Evolutionary conservation across 345 rosid genomes (phyloP).

Genomic region (Hibiscus syriacus): DNA sequence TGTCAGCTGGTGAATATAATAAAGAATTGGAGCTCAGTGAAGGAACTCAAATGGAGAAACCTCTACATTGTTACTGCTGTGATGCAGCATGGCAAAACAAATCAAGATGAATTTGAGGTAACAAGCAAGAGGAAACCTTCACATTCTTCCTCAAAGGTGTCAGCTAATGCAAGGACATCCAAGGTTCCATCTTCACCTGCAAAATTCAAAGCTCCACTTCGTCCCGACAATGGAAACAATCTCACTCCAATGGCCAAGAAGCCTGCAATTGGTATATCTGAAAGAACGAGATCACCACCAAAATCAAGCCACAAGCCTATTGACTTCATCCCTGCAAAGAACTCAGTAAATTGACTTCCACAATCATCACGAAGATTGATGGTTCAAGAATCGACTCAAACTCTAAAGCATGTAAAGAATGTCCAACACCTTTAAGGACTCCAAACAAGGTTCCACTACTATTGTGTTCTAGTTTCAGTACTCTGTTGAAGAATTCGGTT

Average conservation of each 20-base stretch:
- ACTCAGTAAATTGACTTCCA: slow-evolving; percentile 45
- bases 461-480: not conserved
- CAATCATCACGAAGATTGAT: slow-evolving; percentile 52
- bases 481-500: slow-evolving; percentile 8
- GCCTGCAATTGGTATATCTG: slow-evolving; percentile 15
- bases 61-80: slow-evolving; percentile 12
- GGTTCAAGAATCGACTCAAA: slow-evolving; percentile 34
- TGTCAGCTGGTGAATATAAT: slow-evolving; percentile 5
- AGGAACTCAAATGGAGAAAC: slow-evolving; percentile 32
- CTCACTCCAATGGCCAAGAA: slow-evolving; percentile 34
- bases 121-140: slow-evolving; percentile 35
- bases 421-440: slow-evolving; percentile 58
- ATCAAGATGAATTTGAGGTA: slow-evolving; percentile 17
- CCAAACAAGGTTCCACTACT: slow-evolving; percentile 36
- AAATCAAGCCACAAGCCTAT: slow-evolving; percentile 42
- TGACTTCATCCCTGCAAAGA: slow-evolving; percentile 67
- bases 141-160: slow-evolving; percentile 23
- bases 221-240: slow-evolving; percentile 23
- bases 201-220: slow-evolving; percentile 19
- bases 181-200: slow-evolving; percentile 33
- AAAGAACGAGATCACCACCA: slow-evolving; percentile 43
- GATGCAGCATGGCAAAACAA: slow-evolving; percentile 30
- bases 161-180: slow-evolving; percentile 17
- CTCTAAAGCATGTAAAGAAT: slow-evolving; percentile 44
- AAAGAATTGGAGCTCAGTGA: slow-evolving; percentile 12